phyloP scores from a whole-genome alignment of 495 filamentous ascomycete species.

The Glutinoglossum americanum region DNA sequence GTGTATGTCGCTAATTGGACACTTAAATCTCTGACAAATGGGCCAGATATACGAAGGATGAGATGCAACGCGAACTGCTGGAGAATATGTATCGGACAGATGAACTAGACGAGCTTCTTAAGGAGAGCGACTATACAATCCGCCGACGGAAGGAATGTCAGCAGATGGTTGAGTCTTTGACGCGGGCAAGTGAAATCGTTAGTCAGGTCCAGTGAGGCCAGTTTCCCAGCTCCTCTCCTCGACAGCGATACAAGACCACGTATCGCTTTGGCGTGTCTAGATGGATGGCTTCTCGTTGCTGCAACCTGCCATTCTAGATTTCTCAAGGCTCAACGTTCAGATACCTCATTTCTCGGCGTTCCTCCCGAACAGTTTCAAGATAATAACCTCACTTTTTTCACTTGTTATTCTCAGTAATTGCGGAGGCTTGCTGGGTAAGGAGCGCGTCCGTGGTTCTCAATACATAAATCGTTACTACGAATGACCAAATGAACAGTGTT shows the following conservation, averaged over 20 bases:
- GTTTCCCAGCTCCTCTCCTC: neutral
- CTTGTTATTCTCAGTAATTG: neutral
- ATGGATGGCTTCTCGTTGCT: neutral
- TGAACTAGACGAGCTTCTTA: slow-evolving; percentile 82
- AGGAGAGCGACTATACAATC: slow-evolving; percentile 94
- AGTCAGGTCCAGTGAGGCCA: slow-evolving; percentile 65
- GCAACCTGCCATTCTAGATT: neutral
- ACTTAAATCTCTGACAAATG: slow-evolving; percentile 5
- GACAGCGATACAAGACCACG: neutral
- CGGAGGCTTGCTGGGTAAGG: neutral
- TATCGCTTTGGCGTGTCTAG: neutral
- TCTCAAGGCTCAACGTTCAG: neutral
- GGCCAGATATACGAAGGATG: slow-evolving; percentile 73
- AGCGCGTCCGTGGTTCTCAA: neutral
- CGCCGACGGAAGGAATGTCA: slow-evolving; percentile 93
- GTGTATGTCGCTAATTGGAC: neutral
- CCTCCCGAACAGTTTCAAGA: neutral
- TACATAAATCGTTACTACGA: neutral
- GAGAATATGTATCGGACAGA: slow-evolving; percentile 88
- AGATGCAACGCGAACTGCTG: slow-evolving; percentile 96
- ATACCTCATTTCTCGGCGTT: slow-evolving; percentile 1
- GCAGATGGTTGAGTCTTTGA: slow-evolving; percentile 91
- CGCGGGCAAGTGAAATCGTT: slow-evolving; percentile 85
- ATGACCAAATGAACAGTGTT: neutral
- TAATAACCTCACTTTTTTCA: neutral